A percentile compares a stretch with the other conserved stretches of the same genome.
phyloP scores from a whole-genome alignment of 805 yeast species.

The Yamadazyma tumulicola region DNA sequence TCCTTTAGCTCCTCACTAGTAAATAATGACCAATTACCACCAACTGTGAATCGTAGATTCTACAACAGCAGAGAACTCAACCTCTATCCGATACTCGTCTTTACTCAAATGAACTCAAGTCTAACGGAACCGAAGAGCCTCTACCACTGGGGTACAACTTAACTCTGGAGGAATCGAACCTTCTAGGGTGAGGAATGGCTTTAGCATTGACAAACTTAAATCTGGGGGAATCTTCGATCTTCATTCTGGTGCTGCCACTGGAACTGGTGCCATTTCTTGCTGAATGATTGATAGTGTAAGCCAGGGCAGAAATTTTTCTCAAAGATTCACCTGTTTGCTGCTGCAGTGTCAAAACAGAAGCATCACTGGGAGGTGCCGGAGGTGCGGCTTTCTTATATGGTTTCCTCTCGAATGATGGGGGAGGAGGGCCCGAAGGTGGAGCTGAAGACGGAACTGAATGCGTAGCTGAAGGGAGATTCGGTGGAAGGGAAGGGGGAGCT shows the following conservation, averaged over 20 bases:
- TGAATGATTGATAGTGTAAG: slow-evolving; percentile 57
- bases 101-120: slow-evolving; percentile 38
- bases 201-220: slow-evolving; percentile 64
- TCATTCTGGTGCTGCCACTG: slow-evolving; percentile 23
- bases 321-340: slow-evolving; percentile 49
- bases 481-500: slow-evolving; percentile 20
- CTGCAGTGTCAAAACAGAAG: slow-evolving; percentile 32
- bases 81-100: slow-evolving; percentile 2
- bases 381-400: slow-evolving; percentile 32
- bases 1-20: too few relatives aligned
- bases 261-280: slow-evolving; percentile 13
- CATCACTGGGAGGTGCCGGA: slow-evolving; percentile 25
- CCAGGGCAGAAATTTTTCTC: slow-evolving; percentile 60
- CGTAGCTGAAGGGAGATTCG: slow-evolving; percentile 10
- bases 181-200: slow-evolving; percentile 85
- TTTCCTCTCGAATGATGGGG: slow-evolving; percentile 12
- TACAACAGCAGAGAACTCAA: too few relatives aligned
- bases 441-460: slow-evolving; percentile 20
- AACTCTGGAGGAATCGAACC: slow-evolving; percentile 48
- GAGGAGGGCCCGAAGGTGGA: slow-evolving; percentile 17
- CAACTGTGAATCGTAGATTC: too few relatives aligned
- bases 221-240: slow-evolving; percentile 60
- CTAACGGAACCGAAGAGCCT: slow-evolving; percentile 86
- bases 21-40: too few relatives aligned
- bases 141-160: slow-evolving; percentile 94